Conservation (phyloP, 805 yeast genomes). For the Torulaspora gathmanii region DNA sequence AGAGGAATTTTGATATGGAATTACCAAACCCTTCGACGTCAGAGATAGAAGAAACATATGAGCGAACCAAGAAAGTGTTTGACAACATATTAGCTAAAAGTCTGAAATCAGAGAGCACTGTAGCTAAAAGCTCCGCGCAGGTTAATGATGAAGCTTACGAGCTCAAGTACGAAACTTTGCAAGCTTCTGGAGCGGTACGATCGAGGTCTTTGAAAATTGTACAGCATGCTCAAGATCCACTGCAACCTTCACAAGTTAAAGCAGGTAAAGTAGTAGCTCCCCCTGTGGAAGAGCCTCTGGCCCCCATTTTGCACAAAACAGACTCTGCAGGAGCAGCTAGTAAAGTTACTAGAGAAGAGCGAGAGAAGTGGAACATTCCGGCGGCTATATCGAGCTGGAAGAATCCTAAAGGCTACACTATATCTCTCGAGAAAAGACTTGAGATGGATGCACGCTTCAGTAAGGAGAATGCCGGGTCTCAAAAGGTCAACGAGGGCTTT, state of each 20-base stretch:
- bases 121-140: constrained; percentile 21
- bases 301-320: constrained; percentile 66
- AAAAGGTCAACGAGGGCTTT: constrained; percentile 52
- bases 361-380: constrained; percentile 80
- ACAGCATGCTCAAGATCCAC: constrained; percentile 59
- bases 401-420: constrained; percentile 84
- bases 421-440: constrained; percentile 72
- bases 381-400: constrained; percentile 94
- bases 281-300: constrained; percentile 46
- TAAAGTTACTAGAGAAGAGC: constrained; percentile 63
- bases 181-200: constrained; percentile 30
- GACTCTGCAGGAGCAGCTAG: constrained; percentile 42
- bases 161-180: constrained; percentile 43
- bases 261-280: constrained; percentile 65
- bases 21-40: constrained; percentile 46
- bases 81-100: constrained; percentile 46
- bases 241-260: constrained; percentile 76
- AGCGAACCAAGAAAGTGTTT: constrained; percentile 53
- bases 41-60: constrained; percentile 44
- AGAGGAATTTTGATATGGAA: constrained; percentile 37
- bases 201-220: constrained; percentile 58
- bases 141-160: constrained; percentile 39
- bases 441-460: constrained; percentile 43
- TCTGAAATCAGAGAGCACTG: constrained; percentile 31
- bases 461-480: constrained; percentile 34